phyloP scores from a whole-genome alignment of 768 basidiomycete genomes.

The Porpolomopsis calyptriformis region DNA sequence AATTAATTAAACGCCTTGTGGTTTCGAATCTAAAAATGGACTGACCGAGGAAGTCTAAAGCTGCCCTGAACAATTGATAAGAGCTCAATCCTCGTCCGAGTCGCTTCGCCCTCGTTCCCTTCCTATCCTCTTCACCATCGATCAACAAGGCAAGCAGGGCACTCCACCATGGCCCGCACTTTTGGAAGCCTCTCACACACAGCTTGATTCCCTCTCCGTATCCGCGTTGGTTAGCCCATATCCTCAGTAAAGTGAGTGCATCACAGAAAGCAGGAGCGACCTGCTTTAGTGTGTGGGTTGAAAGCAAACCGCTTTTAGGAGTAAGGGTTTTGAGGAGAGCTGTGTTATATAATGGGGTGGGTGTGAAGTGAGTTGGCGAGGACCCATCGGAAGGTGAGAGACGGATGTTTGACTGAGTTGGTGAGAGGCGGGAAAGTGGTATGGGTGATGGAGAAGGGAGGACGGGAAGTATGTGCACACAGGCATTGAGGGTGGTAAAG shows the following conservation, averaged over 20 bases:
- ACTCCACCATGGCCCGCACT: conserved; percentile 58
- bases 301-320: conserved; percentile 43
- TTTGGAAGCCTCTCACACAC: conserved; percentile 63
- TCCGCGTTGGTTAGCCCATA: conserved; percentile 87
- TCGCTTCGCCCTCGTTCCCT: conserved; percentile 29
- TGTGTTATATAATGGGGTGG: conserved; percentile 78
- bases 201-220: conserved; percentile 48
- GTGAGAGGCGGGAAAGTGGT: conserved; percentile 57
- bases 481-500: conserved; percentile 57
- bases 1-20: conserved; percentile 5
- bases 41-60: conserved; percentile 75
- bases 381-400: conserved; percentile 14
- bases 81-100: conserved; percentile 78
- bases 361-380: conserved; percentile 13
- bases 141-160: conserved; percentile 50
- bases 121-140: conserved; percentile 51
- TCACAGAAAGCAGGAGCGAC: conserved; percentile 56
- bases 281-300: conserved; percentile 42
- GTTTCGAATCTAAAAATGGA: too few relatives aligned
- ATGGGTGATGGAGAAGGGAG: conserved; percentile 54
- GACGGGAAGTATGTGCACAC: conserved; percentile 66
- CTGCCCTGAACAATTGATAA: conserved; percentile 83
- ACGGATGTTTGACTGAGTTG: conserved; percentile 54
- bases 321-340: conserved; percentile 46
- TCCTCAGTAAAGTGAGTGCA: conserved; percentile 66